Percentiles rank a stretch among this genome's conserved stretches.
These are phyloP conservation scores for Eustoma russellianum DNA, from an alignment of 257 asterid species.

Conservation along the genomic window DNA sequence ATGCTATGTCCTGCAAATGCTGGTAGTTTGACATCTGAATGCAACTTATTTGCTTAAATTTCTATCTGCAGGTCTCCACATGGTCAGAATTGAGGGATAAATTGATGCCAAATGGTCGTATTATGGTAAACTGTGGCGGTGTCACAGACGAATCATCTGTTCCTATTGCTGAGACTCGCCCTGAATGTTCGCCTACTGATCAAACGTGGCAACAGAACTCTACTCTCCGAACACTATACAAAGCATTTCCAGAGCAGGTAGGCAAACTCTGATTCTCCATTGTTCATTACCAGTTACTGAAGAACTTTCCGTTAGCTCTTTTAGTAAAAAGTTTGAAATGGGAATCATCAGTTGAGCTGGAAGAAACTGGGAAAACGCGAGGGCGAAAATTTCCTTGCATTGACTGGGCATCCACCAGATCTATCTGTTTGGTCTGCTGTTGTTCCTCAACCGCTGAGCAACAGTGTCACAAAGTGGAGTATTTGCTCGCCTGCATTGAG, in stretches of 20 bases:
- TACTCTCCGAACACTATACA: constrained; percentile 48
- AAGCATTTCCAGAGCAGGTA: constrained; percentile 72
- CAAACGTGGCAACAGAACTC: constrained; percentile 32
- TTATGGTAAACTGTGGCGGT: constrained; percentile 83
- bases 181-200: constrained; percentile 3
- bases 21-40: constrained; percentile 4
- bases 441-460: constrained; percentile 40
- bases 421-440: constrained; percentile 44
- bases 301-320: not conserved
- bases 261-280: constrained; percentile 7
- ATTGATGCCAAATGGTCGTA: constrained; percentile 69
- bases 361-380: constrained; percentile 20
- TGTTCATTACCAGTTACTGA: not conserved
- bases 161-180: not conserved
- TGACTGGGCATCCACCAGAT: constrained; percentile 62
- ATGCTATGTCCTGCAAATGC: not conserved
- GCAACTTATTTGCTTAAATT: constrained; percentile 7
- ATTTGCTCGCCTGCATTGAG: constrained; percentile 19
- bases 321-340: not conserved
- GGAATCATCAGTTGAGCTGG: constrained; percentile 23
- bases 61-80: constrained; percentile 38
- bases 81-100: constrained; percentile 45
- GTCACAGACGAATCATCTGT: constrained; percentile 19
- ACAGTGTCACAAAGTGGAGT: constrained; percentile 41
- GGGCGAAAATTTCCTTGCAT: constrained; percentile 65